Percentiles rank a stretch among this genome's conserved stretches.
phyloP scores from a whole-genome alignment of 192 early-diverging fungal genomes.

The Obelidium mucronatum region DNA sequence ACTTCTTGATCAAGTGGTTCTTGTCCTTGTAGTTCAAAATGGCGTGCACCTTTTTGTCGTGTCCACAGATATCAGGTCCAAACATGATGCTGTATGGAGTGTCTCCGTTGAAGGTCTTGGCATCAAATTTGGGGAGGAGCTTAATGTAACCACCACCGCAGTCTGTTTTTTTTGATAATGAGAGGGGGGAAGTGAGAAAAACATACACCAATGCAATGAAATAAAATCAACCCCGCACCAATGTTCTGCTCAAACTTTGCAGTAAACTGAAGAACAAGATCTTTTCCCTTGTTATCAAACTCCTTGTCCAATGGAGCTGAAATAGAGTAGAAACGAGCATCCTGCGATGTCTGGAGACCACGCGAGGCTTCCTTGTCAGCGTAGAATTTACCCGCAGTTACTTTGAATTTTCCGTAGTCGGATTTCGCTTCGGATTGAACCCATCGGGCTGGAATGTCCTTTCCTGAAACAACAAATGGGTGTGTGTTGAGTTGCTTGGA shows the following conservation, averaged over 20 bases:
- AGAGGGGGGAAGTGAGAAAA: no score
- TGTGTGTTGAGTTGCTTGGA: neutral
- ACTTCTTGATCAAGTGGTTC: constrained; percentile 58
- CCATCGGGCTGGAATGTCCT: constrained; percentile 65
- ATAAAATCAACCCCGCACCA: constrained; percentile 19
- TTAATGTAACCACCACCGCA: constrained; percentile 94
- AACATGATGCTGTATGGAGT: constrained; percentile 67
- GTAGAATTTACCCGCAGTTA: constrained; percentile 78
- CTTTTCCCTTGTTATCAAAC: constrained; percentile 85
- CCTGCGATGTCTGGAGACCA: constrained; percentile 82
- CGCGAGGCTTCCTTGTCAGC: constrained; percentile 69
- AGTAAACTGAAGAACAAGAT: constrained; percentile 87
- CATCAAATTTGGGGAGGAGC: constrained; percentile 84
- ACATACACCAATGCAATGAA: neutral
- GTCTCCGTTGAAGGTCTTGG: constrained; percentile 82
- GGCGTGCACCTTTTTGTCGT: constrained; percentile 48
- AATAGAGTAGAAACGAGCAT: constrained; percentile 86
- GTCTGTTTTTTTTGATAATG: constrained; percentile 47
- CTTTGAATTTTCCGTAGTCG: constrained; percentile 77
- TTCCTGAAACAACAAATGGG: no score
- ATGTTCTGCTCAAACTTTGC: constrained; percentile 91
- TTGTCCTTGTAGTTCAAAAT: constrained; percentile 60
- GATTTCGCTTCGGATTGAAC: constrained; percentile 66
- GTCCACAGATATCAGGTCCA: constrained; percentile 63
- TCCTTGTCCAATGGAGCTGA: constrained; percentile 74